Evolutionary conservation across 768 basidiomycete genomes (phyloP).

Genomic region (Xerocomellus dryophilus): DNA sequence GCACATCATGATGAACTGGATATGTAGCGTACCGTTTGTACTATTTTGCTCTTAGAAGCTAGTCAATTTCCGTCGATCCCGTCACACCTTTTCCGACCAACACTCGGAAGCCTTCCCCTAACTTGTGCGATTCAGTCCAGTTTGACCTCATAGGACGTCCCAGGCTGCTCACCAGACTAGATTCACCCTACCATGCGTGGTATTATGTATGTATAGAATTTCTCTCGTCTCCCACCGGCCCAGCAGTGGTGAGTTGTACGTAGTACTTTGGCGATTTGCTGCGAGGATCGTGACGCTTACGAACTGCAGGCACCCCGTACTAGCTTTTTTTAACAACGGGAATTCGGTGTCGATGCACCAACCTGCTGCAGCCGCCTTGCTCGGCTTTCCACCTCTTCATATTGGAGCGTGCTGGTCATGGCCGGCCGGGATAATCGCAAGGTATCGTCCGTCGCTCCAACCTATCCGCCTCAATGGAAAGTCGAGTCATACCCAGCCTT

Average conservation of each 20-base stretch:
- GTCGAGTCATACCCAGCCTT: neutral
- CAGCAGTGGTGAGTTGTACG: neutral
- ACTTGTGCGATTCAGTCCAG: no score
- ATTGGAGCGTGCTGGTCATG: no score
- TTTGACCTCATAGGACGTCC: no score
- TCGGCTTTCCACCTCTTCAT: neutral
- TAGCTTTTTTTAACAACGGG: conserved; percentile 1
- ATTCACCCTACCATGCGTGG: neutral
- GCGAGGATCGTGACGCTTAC: conserved; percentile 6
- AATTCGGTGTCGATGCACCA: neutral
- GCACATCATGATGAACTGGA: no score
- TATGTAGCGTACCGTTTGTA: conserved; percentile 26
- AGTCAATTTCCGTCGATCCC: conserved; percentile 19
- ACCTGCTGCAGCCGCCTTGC: neutral
- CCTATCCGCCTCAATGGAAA: neutral
- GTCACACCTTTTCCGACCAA: neutral
- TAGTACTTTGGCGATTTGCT: conserved; percentile 7
- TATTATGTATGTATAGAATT: neutral
- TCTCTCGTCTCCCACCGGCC: neutral
- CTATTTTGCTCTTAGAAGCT: conserved; percentile 25
- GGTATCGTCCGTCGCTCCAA: neutral
- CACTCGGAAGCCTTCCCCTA: neutral
- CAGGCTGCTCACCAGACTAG: neutral
- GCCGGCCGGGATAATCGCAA: neutral
- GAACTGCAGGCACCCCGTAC: neutral